Percentiles rank a stretch among this genome's conserved stretches.
Evolutionary conservation across 2,329 filamentous ascomycete genomes (phyloP).

Genomic region (Metarhizium sp.): DNA sequence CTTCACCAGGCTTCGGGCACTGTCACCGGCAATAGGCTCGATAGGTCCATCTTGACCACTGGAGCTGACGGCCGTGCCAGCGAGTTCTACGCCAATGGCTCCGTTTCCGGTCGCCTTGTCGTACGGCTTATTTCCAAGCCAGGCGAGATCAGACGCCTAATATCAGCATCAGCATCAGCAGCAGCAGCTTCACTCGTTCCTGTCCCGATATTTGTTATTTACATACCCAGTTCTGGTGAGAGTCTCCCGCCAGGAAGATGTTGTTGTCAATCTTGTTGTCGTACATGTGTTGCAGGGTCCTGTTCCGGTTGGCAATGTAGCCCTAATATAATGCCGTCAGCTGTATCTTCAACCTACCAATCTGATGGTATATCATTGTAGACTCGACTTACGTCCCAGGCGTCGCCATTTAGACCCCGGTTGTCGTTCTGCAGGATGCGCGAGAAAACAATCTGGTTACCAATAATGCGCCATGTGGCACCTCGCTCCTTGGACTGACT

Average conservation of each 20-base stretch:
- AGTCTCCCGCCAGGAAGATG: conserved; percentile 63
- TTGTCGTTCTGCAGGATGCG: conserved; percentile 30
- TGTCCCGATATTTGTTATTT: too few species aligned
- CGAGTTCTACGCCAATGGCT: conserved; percentile 53
- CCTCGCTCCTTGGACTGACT: conserved; percentile 51
- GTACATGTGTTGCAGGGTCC: conserved; percentile 58
- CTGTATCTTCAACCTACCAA: neutral
- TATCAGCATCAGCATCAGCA: conserved; percentile 13
- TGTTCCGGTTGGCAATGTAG: conserved; percentile 61
- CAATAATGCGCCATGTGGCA: conserved; percentile 61
- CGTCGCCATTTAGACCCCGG: conserved; percentile 20
- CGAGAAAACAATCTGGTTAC: conserved; percentile 62
- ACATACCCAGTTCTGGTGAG: conserved; percentile 54
- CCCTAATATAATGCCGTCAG: conserved; percentile 29
- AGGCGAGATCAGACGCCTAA: conserved; percentile 39
- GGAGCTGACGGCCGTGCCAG: conserved; percentile 57
- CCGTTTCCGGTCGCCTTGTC: conserved; percentile 42
- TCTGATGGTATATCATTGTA: too few species aligned
- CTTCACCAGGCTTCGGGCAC: conserved; percentile 30
- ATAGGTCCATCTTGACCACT: conserved; percentile 50
- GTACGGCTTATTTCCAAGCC: conserved; percentile 45
- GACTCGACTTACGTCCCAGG: conserved; percentile 23
- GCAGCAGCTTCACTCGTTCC: neutral
- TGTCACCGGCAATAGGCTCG: conserved; percentile 40
- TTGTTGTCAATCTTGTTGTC: conserved; percentile 63